Evolutionary conservation across 805 yeast species (phyloP), one percentile per base, ranked within the genome.

Genomic region (Starmerella khaoyaiensis): DNA sequence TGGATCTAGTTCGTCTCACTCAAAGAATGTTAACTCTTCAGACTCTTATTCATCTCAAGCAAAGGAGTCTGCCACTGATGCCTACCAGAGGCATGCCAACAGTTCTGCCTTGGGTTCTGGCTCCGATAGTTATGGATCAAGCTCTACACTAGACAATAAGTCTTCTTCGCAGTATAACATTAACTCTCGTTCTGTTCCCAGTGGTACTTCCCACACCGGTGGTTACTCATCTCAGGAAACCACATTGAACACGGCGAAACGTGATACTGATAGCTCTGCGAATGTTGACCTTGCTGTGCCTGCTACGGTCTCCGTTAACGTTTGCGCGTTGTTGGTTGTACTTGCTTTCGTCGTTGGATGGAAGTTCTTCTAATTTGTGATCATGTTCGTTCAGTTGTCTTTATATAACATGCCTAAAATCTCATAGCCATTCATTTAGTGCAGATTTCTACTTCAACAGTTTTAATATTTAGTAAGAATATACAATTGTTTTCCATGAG

Each of bases 341-440:
- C 52, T 73, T 40, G 68, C 73, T 23, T 60, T 73, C 51, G 53
- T 71, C 32, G 60, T 78, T 45, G 87, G 84, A 36, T 79, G 84
- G 82, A 65, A 75, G 57, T 69, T 77, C 49, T 74, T n/a, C n/a
- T n/a, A n/a, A n/a, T n/a, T n/a, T n/a, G n/a, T n/a, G n/a, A n/a
- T n/a, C n/a, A n/a, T n/a, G n/a, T n/a, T n/a, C n/a, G n/a, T n/a
- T n/a, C n/a, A n/a, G n/a, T n/a, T n/a, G n/a, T 26, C 19, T 31
- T 21, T 10, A 9, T 28, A 5, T 23, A 15, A 14, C 24, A 27
- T 21, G 23, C 35, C 21, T 21, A 11, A 3, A 27, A 5, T 6
- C 18, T 28, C 27, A 31, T 21, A n/a, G n/a, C n/a, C n/a, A n/a
- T n/a, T n/a, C n/a, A n/a, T n/a, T n/a, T n/a, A n/a, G n/a, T n/a